Percentiles rank a stretch among this genome's conserved stretches.
Conservation (phyloP, 1,284 basidiomycete genomes). For the Lignosus rhinocerotis region DNA sequence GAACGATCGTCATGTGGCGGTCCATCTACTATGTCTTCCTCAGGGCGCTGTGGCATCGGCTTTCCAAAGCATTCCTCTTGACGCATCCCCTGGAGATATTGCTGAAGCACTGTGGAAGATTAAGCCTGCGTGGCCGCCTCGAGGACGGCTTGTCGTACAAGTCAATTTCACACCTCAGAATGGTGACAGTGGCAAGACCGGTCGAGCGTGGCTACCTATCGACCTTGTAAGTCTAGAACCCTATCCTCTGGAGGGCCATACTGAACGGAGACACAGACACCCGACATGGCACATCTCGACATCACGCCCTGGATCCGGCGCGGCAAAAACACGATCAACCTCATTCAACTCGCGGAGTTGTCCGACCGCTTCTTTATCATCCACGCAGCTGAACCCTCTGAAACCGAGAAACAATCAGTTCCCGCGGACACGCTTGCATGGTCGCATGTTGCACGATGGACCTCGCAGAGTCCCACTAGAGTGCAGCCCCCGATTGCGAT, state of each 20-base stretch:
- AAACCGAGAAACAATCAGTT: conserved; percentile 5
- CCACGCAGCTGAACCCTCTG: conserved; percentile 27
- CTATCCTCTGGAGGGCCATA: neutral
- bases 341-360: conserved; percentile 47
- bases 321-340: conserved; percentile 44
- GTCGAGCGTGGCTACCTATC: conserved; percentile 32
- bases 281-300: conserved; percentile 35
- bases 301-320: conserved; percentile 40
- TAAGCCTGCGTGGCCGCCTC: conserved; percentile 47
- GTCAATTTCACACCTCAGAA: conserved; percentile 37
- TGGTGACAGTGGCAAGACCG: conserved; percentile 31
- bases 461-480: conserved; percentile 1
- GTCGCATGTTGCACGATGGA: conserved; percentile 1
- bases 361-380: conserved; percentile 44
- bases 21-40: conserved; percentile 45
- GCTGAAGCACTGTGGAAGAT: conserved; percentile 36
- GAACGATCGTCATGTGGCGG: conserved; percentile 29
- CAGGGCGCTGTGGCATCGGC: conserved; percentile 31
- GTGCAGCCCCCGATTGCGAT: neutral
- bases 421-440: conserved; percentile 1
- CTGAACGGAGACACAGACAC: conserved; percentile 12
- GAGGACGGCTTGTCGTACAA: conserved; percentile 46
- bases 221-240: conserved; percentile 39
- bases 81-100: conserved; percentile 32
- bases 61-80: conserved; percentile 27